phyloP scores from a whole-genome alignment of 192 early-diverging fungal genomes.

The Phycomyces blakesleeanus region DNA sequence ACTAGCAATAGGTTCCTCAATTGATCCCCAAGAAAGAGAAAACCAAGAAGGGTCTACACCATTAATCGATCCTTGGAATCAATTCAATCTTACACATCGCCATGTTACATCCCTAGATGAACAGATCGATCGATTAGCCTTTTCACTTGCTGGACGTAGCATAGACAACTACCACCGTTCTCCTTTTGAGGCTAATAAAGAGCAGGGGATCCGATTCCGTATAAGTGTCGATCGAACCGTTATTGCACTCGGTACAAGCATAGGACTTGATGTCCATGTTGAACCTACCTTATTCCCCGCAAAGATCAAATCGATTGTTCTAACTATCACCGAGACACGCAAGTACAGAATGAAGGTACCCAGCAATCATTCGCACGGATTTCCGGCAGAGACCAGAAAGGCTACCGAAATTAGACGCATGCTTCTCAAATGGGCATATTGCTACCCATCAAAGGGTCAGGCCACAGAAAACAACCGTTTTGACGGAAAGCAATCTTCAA shows the following conservation, averaged over 20 bases:
- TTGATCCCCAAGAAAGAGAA: too few species aligned
- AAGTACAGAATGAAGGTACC: constrained; percentile 17
- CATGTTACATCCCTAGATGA: constrained; percentile 17
- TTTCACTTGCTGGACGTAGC: constrained; percentile 15
- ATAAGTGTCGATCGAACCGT: constrained; percentile 22
- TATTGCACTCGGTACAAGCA: constrained; percentile 24
- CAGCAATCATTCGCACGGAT: background rate
- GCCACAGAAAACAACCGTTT: too few species aligned
- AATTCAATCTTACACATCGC: background rate
- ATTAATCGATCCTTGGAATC: constrained; percentile 9
- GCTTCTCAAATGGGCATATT: constrained; percentile 22
- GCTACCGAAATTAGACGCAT: constrained; percentile 1
- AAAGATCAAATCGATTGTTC: constrained; percentile 1
- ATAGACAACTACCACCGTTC: constrained; percentile 5
- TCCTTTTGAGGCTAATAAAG: background rate
- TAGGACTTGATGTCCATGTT: constrained; percentile 13
- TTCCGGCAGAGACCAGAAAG: background rate
- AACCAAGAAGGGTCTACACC: background rate
- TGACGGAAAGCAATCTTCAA: too few species aligned
- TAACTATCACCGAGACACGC: constrained; percentile 6
- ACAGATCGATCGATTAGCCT: constrained; percentile 19
- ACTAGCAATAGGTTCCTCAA: background rate
- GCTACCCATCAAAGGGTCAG: background rate
- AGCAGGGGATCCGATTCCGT: constrained; percentile 16
- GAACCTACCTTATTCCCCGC: constrained; percentile 11